Evolutionary conservation across 2,329 filamentous ascomycete genomes (phyloP), one percentile per base, ranked within the genome.

Genomic region (Ophiocordyceps camponoti-floridani): DNA sequence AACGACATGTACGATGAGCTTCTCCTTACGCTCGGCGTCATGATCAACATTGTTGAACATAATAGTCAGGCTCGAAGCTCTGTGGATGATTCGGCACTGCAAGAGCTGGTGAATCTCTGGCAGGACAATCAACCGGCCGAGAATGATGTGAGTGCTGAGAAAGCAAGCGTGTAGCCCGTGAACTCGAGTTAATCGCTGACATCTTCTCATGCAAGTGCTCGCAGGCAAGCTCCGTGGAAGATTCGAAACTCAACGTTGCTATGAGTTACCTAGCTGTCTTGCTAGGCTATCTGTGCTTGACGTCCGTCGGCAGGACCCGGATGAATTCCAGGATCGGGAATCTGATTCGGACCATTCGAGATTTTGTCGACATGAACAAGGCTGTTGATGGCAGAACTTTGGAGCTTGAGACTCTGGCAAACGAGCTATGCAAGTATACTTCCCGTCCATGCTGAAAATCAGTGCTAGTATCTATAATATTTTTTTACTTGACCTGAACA

Each of bases 31-130:
- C 66, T 94, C 37, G 88, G 86, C 0, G 76, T 85, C 19, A 74
- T 89, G 61, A 94, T 94, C 59, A 95, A 95, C 54, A 73, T 95
- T 45, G 75, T 84, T 9, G 87, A 94, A 58, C 80, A 85, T 56
- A 86, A 79, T 54, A 67, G 77, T 14, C 59, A 68, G 19, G 79
- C 82, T 12, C 69, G 79, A 44, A 58, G 62, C 16, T 58, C 57
- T 6, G 47, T 64, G 3, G 52, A 53, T 1, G 50, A 49, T 10
- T 50, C 50, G 54, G 65, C 75, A 8, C 61, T 87, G 33, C 70
- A 77, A 43, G 62, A 62, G 43, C 67, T 93, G 33, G 67, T 84
- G 30, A 62, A 63, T 37, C 64, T 82, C 10, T 93, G 87, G 60
- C 63, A 79, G n/a, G 69, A 76, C 40, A 78, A 82, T 49, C 73